These are phyloP conservation scores for Saccharomyces hybrid DNA, from an alignment of 1,139 yeast species.

Conservation along the genomic window DNA sequence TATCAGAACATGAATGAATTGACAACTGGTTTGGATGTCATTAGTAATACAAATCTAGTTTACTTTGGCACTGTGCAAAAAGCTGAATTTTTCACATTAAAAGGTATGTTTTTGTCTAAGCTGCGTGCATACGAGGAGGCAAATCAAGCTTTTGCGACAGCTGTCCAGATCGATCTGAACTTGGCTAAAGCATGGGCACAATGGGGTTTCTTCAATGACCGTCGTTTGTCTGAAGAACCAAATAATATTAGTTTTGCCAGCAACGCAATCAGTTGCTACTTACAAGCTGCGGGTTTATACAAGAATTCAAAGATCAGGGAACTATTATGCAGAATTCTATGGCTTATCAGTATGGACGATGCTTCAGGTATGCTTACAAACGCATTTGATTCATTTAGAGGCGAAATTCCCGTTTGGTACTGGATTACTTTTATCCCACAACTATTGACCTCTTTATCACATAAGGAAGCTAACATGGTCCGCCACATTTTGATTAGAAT, in stretches of 20 bases:
- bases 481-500: slow-evolving; percentile 82
- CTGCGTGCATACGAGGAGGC: slow-evolving; percentile 89
- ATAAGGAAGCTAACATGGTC: slow-evolving; percentile 82
- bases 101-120: slow-evolving; percentile 95
- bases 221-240: slow-evolving; percentile 77
- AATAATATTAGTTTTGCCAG: slow-evolving; percentile 79
- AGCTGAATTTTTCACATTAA: slow-evolving; percentile 92
- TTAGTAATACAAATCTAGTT: slow-evolving; percentile 89
- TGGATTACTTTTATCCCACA: slow-evolving; percentile 98
- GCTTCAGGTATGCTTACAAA: slow-evolving; percentile 69
- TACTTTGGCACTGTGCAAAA: slow-evolving; percentile 96
- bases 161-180: slow-evolving; percentile 89
- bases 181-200: slow-evolving; percentile 99
- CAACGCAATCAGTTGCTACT: slow-evolving; percentile 89
- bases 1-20: slow-evolving; percentile 81
- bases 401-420: slow-evolving; percentile 98
- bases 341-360: slow-evolving; percentile 92
- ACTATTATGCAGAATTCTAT: slow-evolving; percentile 77
- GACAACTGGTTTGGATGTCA: slow-evolving; percentile 92
- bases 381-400: slow-evolving; percentile 87
- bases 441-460: slow-evolving; percentile 78
- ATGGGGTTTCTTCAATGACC: slow-evolving; percentile 95
- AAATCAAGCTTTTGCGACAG: slow-evolving; percentile 93
- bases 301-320: slow-evolving; percentile 88
- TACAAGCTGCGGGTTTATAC: slow-evolving; percentile 95